A percentile compares a stretch with the other conserved stretches of the same genome.
These are phyloP conservation scores for Trichosporon asahii DNA, from an alignment of 1,284 basidiomycete species.

Conservation along the genomic window DNA sequence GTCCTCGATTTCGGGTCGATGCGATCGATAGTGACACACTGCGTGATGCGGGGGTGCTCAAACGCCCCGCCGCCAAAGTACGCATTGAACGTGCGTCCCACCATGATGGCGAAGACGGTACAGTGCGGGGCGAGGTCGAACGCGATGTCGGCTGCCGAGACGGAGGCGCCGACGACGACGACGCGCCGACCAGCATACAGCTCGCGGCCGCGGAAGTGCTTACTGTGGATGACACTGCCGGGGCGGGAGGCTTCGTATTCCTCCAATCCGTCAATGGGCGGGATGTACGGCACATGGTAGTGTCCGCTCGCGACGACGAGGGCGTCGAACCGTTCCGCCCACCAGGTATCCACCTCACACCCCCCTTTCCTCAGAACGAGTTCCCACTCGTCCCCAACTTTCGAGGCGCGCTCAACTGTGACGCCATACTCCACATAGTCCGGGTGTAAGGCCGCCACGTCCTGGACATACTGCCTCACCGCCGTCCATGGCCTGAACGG, in stretches of 20 bases:
- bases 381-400: slow-evolving; percentile 39
- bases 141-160: slow-evolving; percentile 19
- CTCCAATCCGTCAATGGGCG: slow-evolving; percentile 50
- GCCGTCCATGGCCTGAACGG: slow-evolving; percentile 17
- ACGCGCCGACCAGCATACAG: slow-evolving; percentile 11
- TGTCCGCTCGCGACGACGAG: slow-evolving; percentile 56
- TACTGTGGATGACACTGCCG: slow-evolving; percentile 47
- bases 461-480: slow-evolving; percentile 30
- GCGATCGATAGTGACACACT: slow-evolving; percentile 12
- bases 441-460: slow-evolving; percentile 50
- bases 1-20: slow-evolving; percentile 10
- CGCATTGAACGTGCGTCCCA: slow-evolving; percentile 13
- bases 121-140: slow-evolving; percentile 14
- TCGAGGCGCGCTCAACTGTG: slow-evolving; percentile 56
- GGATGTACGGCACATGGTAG: slow-evolving; percentile 56
- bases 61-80: slow-evolving; percentile 19
- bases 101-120: slow-evolving; percentile 11
- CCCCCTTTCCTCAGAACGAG: slow-evolving; percentile 51
- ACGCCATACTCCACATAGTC: slow-evolving; percentile 54
- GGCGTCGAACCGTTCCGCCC: slow-evolving; percentile 54
- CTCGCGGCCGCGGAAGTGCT: slow-evolving; percentile 16
- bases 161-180: slow-evolving; percentile 17
- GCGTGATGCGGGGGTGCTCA: slow-evolving; percentile 13
- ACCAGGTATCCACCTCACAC: slow-evolving; percentile 35
- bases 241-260: slow-evolving; percentile 53